phyloP scores from a whole-genome alignment of 2,329 filamentous ascomycete genomes.

The Shiraia sp. region DNA sequence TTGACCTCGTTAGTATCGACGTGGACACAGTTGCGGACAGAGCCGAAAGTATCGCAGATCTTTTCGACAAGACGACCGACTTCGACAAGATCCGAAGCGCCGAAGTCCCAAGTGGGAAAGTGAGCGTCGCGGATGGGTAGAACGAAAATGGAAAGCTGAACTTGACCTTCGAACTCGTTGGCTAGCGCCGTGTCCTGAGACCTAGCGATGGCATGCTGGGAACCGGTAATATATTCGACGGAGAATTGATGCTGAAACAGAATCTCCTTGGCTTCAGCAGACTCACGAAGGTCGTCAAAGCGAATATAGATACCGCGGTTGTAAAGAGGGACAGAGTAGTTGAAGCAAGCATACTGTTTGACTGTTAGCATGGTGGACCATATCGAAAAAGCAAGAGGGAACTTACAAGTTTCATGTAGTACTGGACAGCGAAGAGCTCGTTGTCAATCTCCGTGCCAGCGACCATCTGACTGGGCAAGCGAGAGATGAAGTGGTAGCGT shows the following conservation, averaged over 20 bases:
- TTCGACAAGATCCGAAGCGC: conserved; percentile 13
- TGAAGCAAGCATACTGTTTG: conserved; percentile 32
- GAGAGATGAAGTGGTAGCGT: conserved; percentile 27
- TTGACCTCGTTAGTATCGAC: conserved; percentile 17
- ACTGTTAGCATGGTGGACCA: conserved; percentile 16
- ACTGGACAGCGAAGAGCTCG: conserved; percentile 27
- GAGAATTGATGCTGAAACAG: conserved; percentile 25
- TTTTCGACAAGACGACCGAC: conserved; percentile 17
- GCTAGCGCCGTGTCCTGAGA: conserved; percentile 24
- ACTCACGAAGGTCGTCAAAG: conserved; percentile 46
- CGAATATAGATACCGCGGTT: conserved; percentile 32
- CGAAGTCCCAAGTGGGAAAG: conserved; percentile 16
- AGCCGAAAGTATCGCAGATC: conserved; percentile 20
- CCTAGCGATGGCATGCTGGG: conserved; percentile 31
- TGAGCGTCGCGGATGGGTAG: conserved; percentile 17
- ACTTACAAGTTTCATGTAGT: conserved; percentile 37
- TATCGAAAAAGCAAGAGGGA: background rate
- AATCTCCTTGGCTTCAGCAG: conserved; percentile 31
- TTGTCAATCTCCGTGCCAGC: conserved; percentile 29
- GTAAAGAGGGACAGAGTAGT: conserved; percentile 22
- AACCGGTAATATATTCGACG: conserved; percentile 23
- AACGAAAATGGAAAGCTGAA: conserved; percentile 25
- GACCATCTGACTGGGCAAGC: conserved; percentile 21
- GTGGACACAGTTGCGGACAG: conserved; percentile 22
- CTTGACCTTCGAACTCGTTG: conserved; percentile 40